A percentile compares a stretch with the other conserved stretches of the same genome.
Evolutionary conservation across 805 yeast species (phyloP).

Genomic region (Candida taoyuanica): DNA sequence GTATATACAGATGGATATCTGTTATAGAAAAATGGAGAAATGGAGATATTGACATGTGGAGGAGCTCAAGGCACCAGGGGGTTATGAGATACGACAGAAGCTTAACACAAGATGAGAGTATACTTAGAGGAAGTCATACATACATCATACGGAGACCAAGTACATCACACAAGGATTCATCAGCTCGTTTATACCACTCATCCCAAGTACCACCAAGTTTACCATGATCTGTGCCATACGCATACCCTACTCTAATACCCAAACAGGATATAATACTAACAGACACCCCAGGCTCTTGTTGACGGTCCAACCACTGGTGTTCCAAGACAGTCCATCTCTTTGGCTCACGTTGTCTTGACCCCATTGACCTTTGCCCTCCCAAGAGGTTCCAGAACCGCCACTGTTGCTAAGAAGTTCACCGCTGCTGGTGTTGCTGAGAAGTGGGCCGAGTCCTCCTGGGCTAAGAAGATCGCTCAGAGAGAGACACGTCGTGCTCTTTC

Average conservation of each 20-base stretch:
- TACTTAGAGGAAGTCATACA: too few relatives aligned
- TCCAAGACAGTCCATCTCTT: constrained; percentile 86
- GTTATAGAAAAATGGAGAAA: not conserved
- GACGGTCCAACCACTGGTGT: constrained; percentile 93
- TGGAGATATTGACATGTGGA: too few relatives aligned
- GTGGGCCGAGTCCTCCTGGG: constrained; percentile 95
- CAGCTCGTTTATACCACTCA: too few relatives aligned
- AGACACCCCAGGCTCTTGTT: constrained; percentile 60
- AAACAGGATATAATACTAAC: constrained; percentile 25
- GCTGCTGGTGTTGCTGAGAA: constrained; percentile 83
- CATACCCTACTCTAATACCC: not conserved
- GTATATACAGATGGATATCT: not conserved
- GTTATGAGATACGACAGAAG: too few relatives aligned
- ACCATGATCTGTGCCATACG: not conserved
- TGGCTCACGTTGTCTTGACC: constrained; percentile 88
- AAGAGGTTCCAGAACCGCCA: constrained; percentile 89
- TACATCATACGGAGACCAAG: too few relatives aligned
- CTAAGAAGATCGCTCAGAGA: constrained; percentile 95
- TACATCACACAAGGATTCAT: too few relatives aligned
- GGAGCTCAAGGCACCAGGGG: too few relatives aligned
- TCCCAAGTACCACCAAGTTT: too few relatives aligned
- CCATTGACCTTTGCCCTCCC: constrained; percentile 87
- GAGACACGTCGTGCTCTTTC: constrained; percentile 88
- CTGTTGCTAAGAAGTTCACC: constrained; percentile 89
- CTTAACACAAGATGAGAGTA: too few relatives aligned